Evolutionary conservation across 2,329 filamentous ascomycete genomes (phyloP).

Genomic region (Penicillium sp.): DNA sequence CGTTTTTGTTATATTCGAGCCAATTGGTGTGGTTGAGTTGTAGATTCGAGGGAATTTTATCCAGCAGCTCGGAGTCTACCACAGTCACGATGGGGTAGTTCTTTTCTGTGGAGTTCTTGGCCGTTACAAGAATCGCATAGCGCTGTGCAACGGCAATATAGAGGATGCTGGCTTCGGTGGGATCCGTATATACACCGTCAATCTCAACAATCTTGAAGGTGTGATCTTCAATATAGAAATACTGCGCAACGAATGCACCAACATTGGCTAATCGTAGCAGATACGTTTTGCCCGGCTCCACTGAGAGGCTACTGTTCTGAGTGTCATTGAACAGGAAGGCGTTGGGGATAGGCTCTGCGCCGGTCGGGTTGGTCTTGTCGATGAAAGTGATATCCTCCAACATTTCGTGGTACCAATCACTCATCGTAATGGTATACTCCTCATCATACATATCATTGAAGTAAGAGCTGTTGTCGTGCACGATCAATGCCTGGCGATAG

Average conservation of each 20-base stretch:
- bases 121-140: slow-evolving; percentile 61
- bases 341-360: slow-evolving; percentile 70
- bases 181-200: slow-evolving; percentile 72
- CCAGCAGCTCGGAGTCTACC: slow-evolving; percentile 36
- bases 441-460: slow-evolving; percentile 61
- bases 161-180: slow-evolving; percentile 65
- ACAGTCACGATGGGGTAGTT: slow-evolving; percentile 69
- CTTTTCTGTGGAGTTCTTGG: slow-evolving; percentile 63
- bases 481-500: slow-evolving; percentile 68
- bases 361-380: slow-evolving; percentile 59
- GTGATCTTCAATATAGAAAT: slow-evolving; percentile 57
- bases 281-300: slow-evolving; percentile 73
- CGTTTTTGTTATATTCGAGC: slow-evolving; percentile 69
- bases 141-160: slow-evolving; percentile 73
- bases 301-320: slow-evolving; percentile 61
- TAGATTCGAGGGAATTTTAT: slow-evolving; percentile 43
- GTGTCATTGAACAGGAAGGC: slow-evolving; percentile 72
- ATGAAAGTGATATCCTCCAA: slow-evolving; percentile 60
- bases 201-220: slow-evolving; percentile 74
- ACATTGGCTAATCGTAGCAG: slow-evolving; percentile 77
- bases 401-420: slow-evolving; percentile 74
- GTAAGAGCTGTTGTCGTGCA: slow-evolving; percentile 65
- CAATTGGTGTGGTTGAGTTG: slow-evolving; percentile 57
- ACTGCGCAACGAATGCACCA: slow-evolving; percentile 68
- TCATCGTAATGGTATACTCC: slow-evolving; percentile 71